Evolutionary conservation across 805 yeast species (phyloP).

Genomic region (Tetrapisispora namnaoensis): DNA sequence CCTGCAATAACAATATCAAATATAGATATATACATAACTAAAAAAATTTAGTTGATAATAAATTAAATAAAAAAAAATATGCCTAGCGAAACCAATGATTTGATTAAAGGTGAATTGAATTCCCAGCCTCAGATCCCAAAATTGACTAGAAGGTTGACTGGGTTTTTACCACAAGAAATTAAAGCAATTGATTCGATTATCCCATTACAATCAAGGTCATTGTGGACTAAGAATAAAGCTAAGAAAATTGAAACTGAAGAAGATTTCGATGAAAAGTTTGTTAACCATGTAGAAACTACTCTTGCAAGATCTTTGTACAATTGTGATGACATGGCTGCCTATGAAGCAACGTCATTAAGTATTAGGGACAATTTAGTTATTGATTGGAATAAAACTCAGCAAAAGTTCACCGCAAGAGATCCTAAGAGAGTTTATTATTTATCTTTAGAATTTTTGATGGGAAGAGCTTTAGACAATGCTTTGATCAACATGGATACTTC

Average conservation of each 20-base stretch:
- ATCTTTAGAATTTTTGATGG: constrained; percentile 86
- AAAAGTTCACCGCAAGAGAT: constrained; percentile 71
- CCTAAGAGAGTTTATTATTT: constrained; percentile 80
- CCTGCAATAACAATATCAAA: too few relatives aligned
- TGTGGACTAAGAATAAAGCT: constrained; percentile 66
- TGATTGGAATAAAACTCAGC: constrained; percentile 92
- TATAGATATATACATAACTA: too few relatives aligned
- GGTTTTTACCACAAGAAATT: constrained; percentile 85
- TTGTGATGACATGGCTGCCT: constrained; percentile 87
- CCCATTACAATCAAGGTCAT: constrained; percentile 65
- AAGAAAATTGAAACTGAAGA: constrained; percentile 40
- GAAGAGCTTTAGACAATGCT: constrained; percentile 91
- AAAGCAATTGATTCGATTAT: constrained; percentile 71
- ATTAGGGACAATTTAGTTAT: constrained; percentile 70
- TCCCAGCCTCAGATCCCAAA: constrained; percentile 35
- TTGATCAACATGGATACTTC: constrained; percentile 61
- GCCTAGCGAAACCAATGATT: constrained; percentile 19
- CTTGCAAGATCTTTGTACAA: constrained; percentile 87
- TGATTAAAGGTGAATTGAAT: constrained; percentile 22
- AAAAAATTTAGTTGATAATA: too few relatives aligned
- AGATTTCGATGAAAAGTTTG: constrained; percentile 57
- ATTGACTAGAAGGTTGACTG: constrained; percentile 67
- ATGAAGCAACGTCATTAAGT: constrained; percentile 75
- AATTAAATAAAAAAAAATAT: background rate
- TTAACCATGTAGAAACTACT: constrained; percentile 81